These are phyloP conservation scores for Stenogyne calaminthoides DNA, from an alignment of 305 asterid species.

Conservation along the genomic window DNA sequence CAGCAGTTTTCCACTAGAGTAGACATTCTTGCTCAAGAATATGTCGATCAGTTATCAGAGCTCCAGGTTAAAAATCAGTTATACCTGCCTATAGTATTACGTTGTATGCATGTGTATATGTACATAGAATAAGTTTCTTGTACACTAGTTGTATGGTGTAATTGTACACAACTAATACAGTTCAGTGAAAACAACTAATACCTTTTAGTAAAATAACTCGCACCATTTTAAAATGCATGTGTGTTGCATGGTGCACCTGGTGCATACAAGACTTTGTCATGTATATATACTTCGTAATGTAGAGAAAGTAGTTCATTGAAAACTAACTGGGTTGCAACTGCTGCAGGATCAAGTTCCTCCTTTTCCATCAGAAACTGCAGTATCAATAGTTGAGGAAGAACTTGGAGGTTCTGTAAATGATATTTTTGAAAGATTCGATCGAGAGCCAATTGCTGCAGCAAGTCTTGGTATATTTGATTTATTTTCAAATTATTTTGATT, in stretches of 20 bases:
- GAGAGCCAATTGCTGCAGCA: constrained; percentile 96
- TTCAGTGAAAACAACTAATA: too few species aligned
- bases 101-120: neutral
- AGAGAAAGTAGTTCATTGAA: constrained; percentile 1
- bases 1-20: constrained; percentile 98
- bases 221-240: too few species aligned
- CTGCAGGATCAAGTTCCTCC: constrained; percentile 99
- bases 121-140: too few species aligned
- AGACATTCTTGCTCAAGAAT: constrained; percentile 98
- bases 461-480: constrained; percentile 71
- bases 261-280: too few species aligned
- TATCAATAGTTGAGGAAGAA: constrained; percentile 85
- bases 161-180: too few species aligned
- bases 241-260: too few species aligned
- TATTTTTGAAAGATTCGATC: constrained; percentile 79
- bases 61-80: constrained; percentile 64
- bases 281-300: neutral
- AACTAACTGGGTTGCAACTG: neutral
- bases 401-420: constrained; percentile 67
- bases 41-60: constrained; percentile 95
- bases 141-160: too few species aligned
- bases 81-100: neutral
- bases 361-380: constrained; percentile 89
- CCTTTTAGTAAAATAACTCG: too few species aligned
- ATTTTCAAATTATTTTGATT: constrained; percentile 1